These are phyloP conservation scores for Trametes maxima DNA, from an alignment of 768 basidiomycete species.

Conservation along the genomic window DNA sequence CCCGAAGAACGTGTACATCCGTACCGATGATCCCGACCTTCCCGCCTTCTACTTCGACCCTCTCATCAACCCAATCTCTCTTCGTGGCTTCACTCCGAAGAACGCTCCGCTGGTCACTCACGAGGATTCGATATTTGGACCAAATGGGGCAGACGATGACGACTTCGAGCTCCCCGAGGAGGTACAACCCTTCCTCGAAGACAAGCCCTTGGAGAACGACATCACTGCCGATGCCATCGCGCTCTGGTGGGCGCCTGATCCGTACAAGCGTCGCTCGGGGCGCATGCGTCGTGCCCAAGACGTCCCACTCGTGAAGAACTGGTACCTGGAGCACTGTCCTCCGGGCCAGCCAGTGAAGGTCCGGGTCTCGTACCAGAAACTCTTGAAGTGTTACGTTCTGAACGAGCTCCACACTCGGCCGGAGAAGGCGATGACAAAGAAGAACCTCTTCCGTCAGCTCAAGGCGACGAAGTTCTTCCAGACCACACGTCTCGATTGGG, in stretches of 20 bases:
- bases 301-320: slow-evolving; percentile 93
- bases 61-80: slow-evolving; percentile 95
- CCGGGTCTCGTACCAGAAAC: slow-evolving; percentile 97
- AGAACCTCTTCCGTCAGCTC: slow-evolving; percentile 92
- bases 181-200: slow-evolving; percentile 77
- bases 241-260: slow-evolving; percentile 98
- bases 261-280: slow-evolving; percentile 91
- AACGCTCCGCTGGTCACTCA: slow-evolving; percentile 82
- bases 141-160: slow-evolving; percentile 82
- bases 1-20: slow-evolving; percentile 98
- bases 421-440: slow-evolving; percentile 98
- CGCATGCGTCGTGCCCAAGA: slow-evolving; percentile 94
- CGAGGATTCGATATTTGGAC: slow-evolving; percentile 92
- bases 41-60: slow-evolving; percentile 99
- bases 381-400: slow-evolving; percentile 92
- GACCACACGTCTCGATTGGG: slow-evolving; percentile 97
- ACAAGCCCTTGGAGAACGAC: slow-evolving; percentile 82
- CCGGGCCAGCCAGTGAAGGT: slow-evolving; percentile 97
- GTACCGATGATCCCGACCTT: slow-evolving; percentile 98
- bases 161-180: slow-evolving; percentile 83
- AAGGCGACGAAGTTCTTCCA: slow-evolving; percentile 99
- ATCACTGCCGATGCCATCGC: slow-evolving; percentile 96
- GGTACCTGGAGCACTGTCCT: slow-evolving; percentile 98
- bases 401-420: slow-evolving; percentile 88
- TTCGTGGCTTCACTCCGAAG: slow-evolving; percentile 84